Evolutionary conservation across 345 rosid species (phyloP).

Genomic region (Barbarea vulgaris): DNA sequence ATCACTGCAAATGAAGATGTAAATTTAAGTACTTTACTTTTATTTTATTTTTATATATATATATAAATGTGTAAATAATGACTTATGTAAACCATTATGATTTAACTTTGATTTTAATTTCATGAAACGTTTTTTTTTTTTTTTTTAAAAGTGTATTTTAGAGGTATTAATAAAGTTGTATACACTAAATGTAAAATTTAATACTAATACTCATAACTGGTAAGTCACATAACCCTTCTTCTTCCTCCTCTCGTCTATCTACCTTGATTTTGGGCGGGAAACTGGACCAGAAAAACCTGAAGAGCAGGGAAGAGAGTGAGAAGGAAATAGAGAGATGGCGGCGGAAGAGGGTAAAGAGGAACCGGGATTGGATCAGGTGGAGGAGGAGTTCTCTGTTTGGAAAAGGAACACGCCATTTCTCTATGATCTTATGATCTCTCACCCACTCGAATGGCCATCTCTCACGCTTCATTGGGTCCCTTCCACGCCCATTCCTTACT

Average conservation of each 20-base stretch:
- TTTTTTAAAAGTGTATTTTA: no score
- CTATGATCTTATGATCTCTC: conserved; percentile 84
- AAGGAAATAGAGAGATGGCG: not conserved
- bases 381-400: conserved; percentile 87
- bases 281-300: not conserved
- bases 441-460: conserved; percentile 94
- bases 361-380: conserved; percentile 54
- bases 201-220: no score
- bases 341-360: conserved; percentile 58
- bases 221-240: no score
- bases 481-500: conserved; percentile 49
- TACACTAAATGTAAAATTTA: no score
- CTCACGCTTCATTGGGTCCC: conserved; percentile 98
- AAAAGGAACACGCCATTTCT: conserved; percentile 91
- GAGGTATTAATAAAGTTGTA: no score
- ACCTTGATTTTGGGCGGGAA: conserved; percentile 40
- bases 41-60: no score
- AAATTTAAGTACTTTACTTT: no score
- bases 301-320: not conserved
- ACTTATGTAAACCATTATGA: not conserved
- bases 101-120: no score
- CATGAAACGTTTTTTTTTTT: no score
- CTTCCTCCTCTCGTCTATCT: not conserved
- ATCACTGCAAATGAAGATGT: no score
- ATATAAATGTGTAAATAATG: no score